phyloP scores from a whole-genome alignment of 2,329 filamentous ascomycete species.

The Pyrenophora seminiperda region DNA sequence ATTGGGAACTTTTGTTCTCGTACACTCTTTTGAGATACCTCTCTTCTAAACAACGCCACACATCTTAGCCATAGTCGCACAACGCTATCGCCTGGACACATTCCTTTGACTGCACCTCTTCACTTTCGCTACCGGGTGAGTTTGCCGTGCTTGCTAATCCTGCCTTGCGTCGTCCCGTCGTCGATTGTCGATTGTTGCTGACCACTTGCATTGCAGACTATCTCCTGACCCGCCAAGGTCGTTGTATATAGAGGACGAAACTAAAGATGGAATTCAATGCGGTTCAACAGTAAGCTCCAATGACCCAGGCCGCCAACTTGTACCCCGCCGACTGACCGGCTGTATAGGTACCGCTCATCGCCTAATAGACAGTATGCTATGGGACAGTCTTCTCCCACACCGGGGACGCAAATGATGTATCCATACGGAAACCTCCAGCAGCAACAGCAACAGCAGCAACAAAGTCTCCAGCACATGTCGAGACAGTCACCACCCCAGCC shows the following conservation, averaged over 20 bases:
- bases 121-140: conserved; percentile 37
- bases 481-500: conserved; percentile 42
- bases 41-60: conserved; percentile 31
- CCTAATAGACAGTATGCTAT: conserved; percentile 44
- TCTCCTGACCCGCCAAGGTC: conserved; percentile 26
- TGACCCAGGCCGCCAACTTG: conserved; percentile 3
- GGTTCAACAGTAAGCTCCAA: conserved; percentile 45
- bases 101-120: conserved; percentile 40
- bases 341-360: conserved; percentile 45
- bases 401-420: conserved; percentile 46
- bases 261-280: conserved; percentile 53
- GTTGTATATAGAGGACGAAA: conserved; percentile 33
- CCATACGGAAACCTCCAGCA: conserved; percentile 36
- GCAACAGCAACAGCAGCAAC: conserved; percentile 33
- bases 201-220: conserved; percentile 31
- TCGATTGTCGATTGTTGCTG: conserved; percentile 29
- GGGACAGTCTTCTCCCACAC: conserved; percentile 36
- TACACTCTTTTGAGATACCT: conserved; percentile 46
- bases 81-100: conserved; percentile 44
- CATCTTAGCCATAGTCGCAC: conserved; percentile 39
- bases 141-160: conserved; percentile 23
- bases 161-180: conserved; percentile 37
- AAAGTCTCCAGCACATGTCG: conserved; percentile 33
- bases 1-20: conserved; percentile 44
- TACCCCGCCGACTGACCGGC: conserved; percentile 26